phyloP scores from a whole-genome alignment of 805 yeast species.

The Blastobotrys chiropterorum region DNA sequence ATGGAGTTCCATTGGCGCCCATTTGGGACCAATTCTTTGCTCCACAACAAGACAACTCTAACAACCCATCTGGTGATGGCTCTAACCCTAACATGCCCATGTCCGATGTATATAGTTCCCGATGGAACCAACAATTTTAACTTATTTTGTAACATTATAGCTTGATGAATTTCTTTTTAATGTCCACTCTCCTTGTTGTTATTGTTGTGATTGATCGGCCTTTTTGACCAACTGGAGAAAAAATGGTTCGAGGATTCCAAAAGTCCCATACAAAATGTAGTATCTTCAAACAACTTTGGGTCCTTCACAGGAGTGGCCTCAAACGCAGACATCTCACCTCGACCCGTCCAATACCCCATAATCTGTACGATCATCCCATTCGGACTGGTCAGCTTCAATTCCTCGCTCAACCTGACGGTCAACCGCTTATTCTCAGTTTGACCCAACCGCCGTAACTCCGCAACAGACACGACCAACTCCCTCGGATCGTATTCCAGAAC shows the following conservation, averaged over 20 bases:
- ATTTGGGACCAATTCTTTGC: conserved; percentile 33
- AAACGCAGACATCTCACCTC: neutral
- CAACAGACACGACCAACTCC: neutral
- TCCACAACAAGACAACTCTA: too few species aligned
- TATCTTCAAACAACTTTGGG: neutral
- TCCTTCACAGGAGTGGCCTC: neutral
- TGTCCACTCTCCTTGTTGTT: too few species aligned
- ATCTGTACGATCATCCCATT: neutral
- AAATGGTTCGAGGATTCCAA: neutral
- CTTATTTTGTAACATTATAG: too few species aligned
- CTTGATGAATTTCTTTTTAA: too few species aligned
- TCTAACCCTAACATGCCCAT: neutral
- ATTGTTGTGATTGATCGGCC: too few species aligned
- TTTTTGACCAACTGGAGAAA: neutral
- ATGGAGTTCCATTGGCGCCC: conserved; percentile 28
- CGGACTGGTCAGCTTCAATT: neutral
- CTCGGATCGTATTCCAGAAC: neutral
- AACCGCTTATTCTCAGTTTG: neutral
- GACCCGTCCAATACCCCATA: neutral
- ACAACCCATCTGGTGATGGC: too few species aligned
- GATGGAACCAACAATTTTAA: too few species aligned
- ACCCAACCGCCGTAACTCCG: neutral
- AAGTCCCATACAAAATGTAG: neutral
- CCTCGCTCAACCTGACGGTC: neutral
- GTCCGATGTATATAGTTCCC: neutral